Percentiles rank a stretch among this genome's conserved stretches.
Evolutionary conservation across 805 yeast genomes (phyloP).

Genomic region (Myxozyma sirexii): DNA sequence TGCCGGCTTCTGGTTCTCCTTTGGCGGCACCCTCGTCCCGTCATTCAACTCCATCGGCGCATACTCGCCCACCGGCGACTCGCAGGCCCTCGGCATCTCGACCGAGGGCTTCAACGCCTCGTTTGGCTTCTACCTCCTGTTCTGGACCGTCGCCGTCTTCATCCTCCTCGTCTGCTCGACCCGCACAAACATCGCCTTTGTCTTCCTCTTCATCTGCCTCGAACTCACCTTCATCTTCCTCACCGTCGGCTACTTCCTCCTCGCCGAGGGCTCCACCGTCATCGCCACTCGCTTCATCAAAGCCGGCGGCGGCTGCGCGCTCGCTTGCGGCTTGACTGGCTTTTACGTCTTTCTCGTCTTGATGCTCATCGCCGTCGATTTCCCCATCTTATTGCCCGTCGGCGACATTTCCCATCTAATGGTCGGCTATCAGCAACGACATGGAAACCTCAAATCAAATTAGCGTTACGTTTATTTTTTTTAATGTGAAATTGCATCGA

Average conservation of each 20-base stretch:
- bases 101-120: slow-evolving; percentile 26
- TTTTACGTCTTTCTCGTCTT: slow-evolving; percentile 31
- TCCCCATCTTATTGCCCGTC: slow-evolving; percentile 31
- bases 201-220: slow-evolving; percentile 24
- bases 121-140: slow-evolving; percentile 27
- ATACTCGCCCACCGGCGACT: slow-evolving; percentile 29
- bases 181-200: slow-evolving; percentile 32
- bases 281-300: slow-evolving; percentile 13
- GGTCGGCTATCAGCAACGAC: slow-evolving; percentile 32
- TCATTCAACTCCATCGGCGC: slow-evolving; percentile 33
- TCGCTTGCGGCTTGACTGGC: slow-evolving; percentile 27
- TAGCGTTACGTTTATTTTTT: background rate
- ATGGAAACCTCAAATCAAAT: slow-evolving; percentile 24
- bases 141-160: slow-evolving; percentile 27
- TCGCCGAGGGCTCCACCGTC: slow-evolving; percentile 3
- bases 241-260: slow-evolving; percentile 25
- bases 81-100: slow-evolving; percentile 17
- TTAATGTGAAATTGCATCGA: too few species aligned
- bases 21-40: slow-evolving; percentile 31
- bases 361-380: slow-evolving; percentile 33
- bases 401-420: slow-evolving; percentile 29
- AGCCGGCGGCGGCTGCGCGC: slow-evolving; percentile 32
- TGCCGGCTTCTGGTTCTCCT: slow-evolving; percentile 33
- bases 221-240: slow-evolving; percentile 21
- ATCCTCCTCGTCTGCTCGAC: slow-evolving; percentile 28